These are phyloP conservation scores for Trypanosoma brucei DNA, from an alignment of 208 protist genomes.

Conservation along the genomic window DNA sequence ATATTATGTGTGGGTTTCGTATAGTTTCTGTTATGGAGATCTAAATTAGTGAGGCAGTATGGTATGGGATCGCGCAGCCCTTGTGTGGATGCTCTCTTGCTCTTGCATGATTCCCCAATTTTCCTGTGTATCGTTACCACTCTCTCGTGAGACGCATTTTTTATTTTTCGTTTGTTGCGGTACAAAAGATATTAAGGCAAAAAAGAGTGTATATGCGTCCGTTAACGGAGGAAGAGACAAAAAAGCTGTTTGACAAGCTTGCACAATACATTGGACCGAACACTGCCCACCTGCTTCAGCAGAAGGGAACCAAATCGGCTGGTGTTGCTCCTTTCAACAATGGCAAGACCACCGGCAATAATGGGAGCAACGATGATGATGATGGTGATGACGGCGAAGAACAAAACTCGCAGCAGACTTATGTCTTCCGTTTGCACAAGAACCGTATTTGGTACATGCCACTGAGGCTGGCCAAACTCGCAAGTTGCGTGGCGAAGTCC, in stretches of 20 bases:
- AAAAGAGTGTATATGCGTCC: conserved; percentile 45
- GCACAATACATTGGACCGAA: conserved; percentile 90
- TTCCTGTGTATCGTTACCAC: no score
- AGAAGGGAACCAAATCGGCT: background rate
- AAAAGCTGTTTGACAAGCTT: conserved; percentile 90
- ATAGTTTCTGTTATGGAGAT: no score
- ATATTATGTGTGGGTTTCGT: no score
- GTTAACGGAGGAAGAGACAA: conserved; percentile 83
- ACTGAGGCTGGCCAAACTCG: conserved; percentile 70
- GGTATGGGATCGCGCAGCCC: no score
- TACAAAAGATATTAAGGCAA: no score
- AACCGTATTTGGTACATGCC: conserved; percentile 91
- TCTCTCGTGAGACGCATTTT: no score
- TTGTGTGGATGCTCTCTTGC: no score
- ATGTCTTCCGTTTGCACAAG: conserved; percentile 90
- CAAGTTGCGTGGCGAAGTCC: conserved; percentile 81
- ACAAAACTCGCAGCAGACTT: conserved; percentile 73
- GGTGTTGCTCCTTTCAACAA: background rate
- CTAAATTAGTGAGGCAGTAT: no score
- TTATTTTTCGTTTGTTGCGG: no score
- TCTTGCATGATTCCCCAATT: no score
- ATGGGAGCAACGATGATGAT: background rate
- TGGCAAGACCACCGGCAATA: conserved; percentile 10
- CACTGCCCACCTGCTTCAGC: conserved; percentile 72
- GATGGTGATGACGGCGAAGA: conserved; percentile 11